Percentiles rank a stretch among this genome's conserved stretches.
These are phyloP conservation scores for Mychonastes homosphaera DNA, from an alignment of 139 green algal species.

Conservation along the genomic window DNA sequence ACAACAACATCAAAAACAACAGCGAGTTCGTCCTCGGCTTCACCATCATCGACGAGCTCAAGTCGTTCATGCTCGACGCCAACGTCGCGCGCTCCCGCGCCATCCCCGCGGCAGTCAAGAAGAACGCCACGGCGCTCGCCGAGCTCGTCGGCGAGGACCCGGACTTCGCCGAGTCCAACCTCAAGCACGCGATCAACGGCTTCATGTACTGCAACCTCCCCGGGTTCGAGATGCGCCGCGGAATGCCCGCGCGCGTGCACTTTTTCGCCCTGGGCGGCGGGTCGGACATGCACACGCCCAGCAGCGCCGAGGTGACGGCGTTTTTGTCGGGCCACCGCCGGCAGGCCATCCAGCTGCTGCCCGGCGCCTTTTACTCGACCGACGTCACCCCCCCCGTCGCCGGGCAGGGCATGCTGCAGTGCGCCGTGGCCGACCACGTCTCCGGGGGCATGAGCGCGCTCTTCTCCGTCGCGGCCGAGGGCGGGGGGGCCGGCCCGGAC, in stretches of 20 bases:
- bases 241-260: constrained; percentile 29
- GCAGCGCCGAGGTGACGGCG: constrained; percentile 16
- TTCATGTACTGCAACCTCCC: constrained; percentile 49
- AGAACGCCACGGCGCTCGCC: constrained; percentile 5
- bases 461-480: constrained; percentile 17
- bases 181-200: constrained; percentile 47
- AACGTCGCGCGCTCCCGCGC: constrained; percentile 29
- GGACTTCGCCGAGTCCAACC: constrained; percentile 26
- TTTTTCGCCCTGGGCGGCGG: constrained; percentile 43
- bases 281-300: constrained; percentile 63
- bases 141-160: constrained; percentile 10
- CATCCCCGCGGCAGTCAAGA: neutral
- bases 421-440: constrained; percentile 57
- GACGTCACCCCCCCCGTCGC: constrained; percentile 22
- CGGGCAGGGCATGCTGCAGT: constrained; percentile 36
- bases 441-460: constrained; percentile 39
- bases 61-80: constrained; percentile 14
- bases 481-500: too few species aligned
- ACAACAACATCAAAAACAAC: constrained; percentile 30
- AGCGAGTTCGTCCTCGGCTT: constrained; percentile 39
- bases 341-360: constrained; percentile 18
- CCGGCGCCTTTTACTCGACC: constrained; percentile 27
- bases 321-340: constrained; percentile 14
- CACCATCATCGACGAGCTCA: constrained; percentile 23
- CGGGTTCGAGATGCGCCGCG: constrained; percentile 18